phyloP scores from a whole-genome alignment of 164 flowering plant genomes.

The Cinnamomum micranthum region DNA sequence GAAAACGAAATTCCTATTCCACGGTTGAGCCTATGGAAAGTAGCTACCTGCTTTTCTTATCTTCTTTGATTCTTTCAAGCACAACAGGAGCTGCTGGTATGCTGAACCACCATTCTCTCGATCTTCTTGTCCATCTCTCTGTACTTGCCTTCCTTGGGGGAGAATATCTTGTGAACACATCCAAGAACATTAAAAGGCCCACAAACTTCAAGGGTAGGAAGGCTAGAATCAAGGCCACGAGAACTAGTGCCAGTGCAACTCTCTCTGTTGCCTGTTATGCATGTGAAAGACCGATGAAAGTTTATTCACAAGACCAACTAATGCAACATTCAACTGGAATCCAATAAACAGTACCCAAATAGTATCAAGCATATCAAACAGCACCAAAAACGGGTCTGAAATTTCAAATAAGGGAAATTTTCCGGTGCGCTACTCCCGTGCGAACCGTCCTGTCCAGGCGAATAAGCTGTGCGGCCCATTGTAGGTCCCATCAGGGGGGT shows the following conservation, averaged over 20 bases:
- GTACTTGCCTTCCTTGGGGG: conserved; percentile 68
- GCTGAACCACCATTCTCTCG: conserved; percentile 98
- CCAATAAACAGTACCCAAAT: too few relatives aligned
- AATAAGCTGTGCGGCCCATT: too few relatives aligned
- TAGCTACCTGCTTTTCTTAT: conserved; percentile 52
- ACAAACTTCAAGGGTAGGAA: conserved; percentile 54
- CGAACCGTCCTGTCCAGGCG: too few relatives aligned
- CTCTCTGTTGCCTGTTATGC: conserved; percentile 68
- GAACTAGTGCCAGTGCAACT: conserved; percentile 46
- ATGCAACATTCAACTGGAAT: not conserved
- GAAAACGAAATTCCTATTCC: not conserved
- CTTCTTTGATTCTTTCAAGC: conserved; percentile 59
- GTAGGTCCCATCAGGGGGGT: too few relatives aligned
- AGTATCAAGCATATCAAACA: too few relatives aligned
- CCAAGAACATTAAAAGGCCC: conserved; percentile 46
- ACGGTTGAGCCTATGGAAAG: not conserved
- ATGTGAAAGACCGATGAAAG: not conserved
- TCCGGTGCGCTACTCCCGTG: too few relatives aligned
- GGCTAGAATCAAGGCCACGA: conserved; percentile 48
- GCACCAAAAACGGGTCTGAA: too few relatives aligned
- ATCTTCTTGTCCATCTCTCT: conserved; percentile 69
- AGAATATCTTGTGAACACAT: conserved; percentile 64
- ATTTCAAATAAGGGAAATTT: too few relatives aligned
- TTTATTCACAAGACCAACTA: not conserved
- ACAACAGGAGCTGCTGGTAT: conserved; percentile 95